phyloP scores from a whole-genome alignment of 169 alveolate genomes.

The Plasmodium sp. region DNA sequence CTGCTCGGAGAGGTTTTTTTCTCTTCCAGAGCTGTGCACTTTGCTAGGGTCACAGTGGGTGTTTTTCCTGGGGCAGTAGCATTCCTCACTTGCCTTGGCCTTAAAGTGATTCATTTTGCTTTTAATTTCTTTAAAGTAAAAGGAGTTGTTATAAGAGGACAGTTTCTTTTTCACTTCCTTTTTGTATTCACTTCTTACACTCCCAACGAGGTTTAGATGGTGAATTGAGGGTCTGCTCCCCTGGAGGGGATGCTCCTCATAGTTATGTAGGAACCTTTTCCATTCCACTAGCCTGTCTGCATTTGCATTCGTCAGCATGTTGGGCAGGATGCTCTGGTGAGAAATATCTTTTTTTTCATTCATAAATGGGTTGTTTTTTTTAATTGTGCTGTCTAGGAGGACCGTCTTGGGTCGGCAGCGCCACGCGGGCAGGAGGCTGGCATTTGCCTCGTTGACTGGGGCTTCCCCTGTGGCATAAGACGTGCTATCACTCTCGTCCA shows the following conservation, averaged over 20 bases:
- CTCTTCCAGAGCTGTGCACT: background rate
- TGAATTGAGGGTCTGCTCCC: background rate
- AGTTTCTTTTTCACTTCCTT: background rate
- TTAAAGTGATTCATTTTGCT: constrained; percentile 13
- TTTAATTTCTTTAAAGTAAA: constrained; percentile 6
- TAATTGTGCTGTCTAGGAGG: background rate
- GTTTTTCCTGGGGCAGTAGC: background rate
- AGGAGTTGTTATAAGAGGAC: constrained; percentile 1
- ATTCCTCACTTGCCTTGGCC: constrained; percentile 10
- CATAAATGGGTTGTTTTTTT: background rate
- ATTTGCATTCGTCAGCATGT: background rate
- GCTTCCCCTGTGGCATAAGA: background rate
- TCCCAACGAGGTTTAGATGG: background rate
- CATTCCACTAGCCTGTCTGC: constrained; percentile 5
- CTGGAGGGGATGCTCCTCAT: background rate
- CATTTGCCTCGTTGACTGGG: background rate
- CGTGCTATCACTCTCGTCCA: background rate
- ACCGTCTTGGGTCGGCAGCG: background rate
- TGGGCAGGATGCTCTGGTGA: background rate
- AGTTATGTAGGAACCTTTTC: constrained; percentile 1
- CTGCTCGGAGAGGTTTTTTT: background rate
- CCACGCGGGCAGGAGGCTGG: background rate
- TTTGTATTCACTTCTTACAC: background rate
- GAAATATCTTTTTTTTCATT: constrained; percentile 28
- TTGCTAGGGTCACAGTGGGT: background rate